Conservation (phyloP, 345 rosid genomes). For the Gossypium sturtianum region DNA sequence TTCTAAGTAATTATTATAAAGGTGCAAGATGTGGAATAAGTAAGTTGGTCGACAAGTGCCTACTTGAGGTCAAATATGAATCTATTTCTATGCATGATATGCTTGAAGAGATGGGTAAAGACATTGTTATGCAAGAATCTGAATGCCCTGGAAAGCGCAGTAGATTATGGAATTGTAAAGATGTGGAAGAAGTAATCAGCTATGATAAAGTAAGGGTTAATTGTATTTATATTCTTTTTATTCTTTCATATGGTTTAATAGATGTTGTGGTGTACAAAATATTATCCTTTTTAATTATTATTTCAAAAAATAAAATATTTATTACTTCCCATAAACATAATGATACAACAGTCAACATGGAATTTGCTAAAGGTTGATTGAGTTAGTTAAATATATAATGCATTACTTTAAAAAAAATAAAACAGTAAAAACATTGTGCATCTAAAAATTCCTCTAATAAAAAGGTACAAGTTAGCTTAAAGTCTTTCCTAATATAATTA, state of each 20-base stretch:
- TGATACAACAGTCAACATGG: too few species aligned
- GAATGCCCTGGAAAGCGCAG: constrained; percentile 20
- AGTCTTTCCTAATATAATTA: too few species aligned
- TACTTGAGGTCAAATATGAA: background rate
- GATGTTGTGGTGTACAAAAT: too few species aligned
- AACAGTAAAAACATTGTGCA: too few species aligned
- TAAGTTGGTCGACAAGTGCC: background rate
- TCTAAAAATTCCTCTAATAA: too few species aligned
- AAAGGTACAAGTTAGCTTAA: background rate
- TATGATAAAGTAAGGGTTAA: constrained; percentile 11
- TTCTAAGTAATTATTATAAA: background rate
- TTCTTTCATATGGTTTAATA: background rate
- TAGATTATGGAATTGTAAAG: background rate
- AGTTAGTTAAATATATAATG: too few species aligned
- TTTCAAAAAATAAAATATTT: too few species aligned
- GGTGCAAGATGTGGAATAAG: background rate
- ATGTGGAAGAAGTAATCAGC: constrained; percentile 15
- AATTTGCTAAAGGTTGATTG: too few species aligned
- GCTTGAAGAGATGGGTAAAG: background rate
- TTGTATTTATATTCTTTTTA: background rate
- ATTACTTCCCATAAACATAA: too few species aligned
- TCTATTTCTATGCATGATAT: background rate
- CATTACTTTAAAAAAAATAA: too few species aligned
- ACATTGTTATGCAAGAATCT: constrained; percentile 8
- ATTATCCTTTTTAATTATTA: too few species aligned